phyloP scores from a whole-genome alignment of 371 early-diverging fungal genomes.

The Catenaria anguillulae region DNA sequence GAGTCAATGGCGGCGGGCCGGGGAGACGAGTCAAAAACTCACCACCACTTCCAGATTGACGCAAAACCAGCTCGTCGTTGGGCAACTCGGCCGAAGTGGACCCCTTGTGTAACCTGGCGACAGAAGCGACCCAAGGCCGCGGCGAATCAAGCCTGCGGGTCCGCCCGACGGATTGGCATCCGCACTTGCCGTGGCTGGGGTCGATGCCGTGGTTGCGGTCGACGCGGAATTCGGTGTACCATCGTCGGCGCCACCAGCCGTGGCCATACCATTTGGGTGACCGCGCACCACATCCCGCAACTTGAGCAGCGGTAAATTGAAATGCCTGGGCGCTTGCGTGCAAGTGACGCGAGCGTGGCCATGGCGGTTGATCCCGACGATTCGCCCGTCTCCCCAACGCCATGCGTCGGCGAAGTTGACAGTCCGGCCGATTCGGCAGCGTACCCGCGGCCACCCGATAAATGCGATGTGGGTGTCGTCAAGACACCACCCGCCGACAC shows the following conservation, averaged over 20 bases:
- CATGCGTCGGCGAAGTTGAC: not conserved
- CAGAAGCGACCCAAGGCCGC: too few relatives aligned
- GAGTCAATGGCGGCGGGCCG: too few relatives aligned
- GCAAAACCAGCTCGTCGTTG: not conserved
- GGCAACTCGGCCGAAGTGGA: not conserved
- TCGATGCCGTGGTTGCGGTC: too few relatives aligned
- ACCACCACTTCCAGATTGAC: not conserved
- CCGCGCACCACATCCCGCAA: not conserved
- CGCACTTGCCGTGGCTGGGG: too few relatives aligned
- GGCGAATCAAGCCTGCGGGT: not conserved
- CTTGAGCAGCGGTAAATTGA: not conserved
- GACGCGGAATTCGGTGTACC: too few relatives aligned
- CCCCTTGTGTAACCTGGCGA: too few relatives aligned
- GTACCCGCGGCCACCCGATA: not conserved
- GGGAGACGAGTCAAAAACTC: not conserved
- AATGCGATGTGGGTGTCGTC: too few relatives aligned
- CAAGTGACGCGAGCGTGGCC: not conserved
- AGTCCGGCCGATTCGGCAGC: not conserved
- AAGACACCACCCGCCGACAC: too few relatives aligned
- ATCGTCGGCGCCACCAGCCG: too few relatives aligned
- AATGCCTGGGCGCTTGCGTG: slow-evolving; percentile 1
- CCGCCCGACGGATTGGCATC: not conserved
- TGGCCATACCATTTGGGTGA: too few relatives aligned
- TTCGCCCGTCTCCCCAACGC: not conserved
- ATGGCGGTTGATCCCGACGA: not conserved